phyloP scores from a whole-genome alignment of 345 rosid genomes.

The Eucalyptus pauciflora region DNA sequence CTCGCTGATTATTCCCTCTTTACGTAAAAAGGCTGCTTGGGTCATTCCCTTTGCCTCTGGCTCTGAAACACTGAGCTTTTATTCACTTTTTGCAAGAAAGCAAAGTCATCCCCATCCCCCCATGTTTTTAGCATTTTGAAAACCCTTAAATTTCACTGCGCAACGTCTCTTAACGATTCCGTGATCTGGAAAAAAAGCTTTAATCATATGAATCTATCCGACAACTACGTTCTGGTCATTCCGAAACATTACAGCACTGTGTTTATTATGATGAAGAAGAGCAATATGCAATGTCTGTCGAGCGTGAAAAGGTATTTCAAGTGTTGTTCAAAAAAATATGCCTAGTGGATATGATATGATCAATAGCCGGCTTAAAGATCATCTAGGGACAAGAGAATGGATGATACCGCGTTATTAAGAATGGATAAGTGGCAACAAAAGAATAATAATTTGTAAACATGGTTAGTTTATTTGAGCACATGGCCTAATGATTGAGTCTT shows the following conservation, averaged over 20 bases:
- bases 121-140: not conserved
- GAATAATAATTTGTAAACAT: not conserved
- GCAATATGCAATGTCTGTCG: not conserved
- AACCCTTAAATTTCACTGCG: not conserved
- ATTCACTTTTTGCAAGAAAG: not conserved
- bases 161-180: not conserved
- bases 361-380: not conserved
- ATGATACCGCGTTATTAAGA: not conserved
- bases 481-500: not conserved
- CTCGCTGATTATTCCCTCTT: not conserved
- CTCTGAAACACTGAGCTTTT: not conserved
- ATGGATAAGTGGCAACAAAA: not conserved
- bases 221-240: not conserved
- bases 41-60: not conserved
- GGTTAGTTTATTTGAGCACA: not conserved
- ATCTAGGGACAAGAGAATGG: not conserved
- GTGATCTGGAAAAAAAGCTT: not conserved
- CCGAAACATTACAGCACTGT: not conserved
- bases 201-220: not conserved
- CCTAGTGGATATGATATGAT: not conserved
- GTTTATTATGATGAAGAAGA: not conserved
- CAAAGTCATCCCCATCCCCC: not conserved
- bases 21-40: not conserved
- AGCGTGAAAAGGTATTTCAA: not conserved
- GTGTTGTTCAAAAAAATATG: not conserved